Evolutionary conservation across 768 basidiomycete genomes (phyloP), one percentile per base, ranked within the genome.

Genomic region (Sarcomyxa edulis): DNA sequence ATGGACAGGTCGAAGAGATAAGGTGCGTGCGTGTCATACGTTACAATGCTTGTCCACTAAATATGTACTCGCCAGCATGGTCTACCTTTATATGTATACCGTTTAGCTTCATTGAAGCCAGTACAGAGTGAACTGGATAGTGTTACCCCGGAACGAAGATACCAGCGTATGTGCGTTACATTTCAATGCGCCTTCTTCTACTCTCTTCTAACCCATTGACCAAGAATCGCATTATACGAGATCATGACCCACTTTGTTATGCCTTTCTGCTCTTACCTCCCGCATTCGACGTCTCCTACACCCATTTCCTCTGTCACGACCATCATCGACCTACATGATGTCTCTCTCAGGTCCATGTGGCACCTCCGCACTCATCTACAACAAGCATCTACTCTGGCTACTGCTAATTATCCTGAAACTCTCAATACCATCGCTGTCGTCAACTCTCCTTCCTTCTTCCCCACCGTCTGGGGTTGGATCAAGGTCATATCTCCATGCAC

Each of bases 391-490:
- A 64, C 63, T 14, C 69, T 91, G 28, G 84, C 84, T 0, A 85
- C 83, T 0, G 84, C 83, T 6, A 81, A 88, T 49, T 90, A 90
- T 53, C 86, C 88, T 1, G 88, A 91, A 57, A 87, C 85, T 0
- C 63, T 89, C 28, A 64, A 72, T 48, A 69, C 72, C 24, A 74
- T 82, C 48, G 79, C 69, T 8, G 59, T 92, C 38, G 78, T 92
- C 38, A 90, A 91, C 47, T 79, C 86, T 0, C 89, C 90, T 0
- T 65, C 76, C 0, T 92, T 89, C 66, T 92, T 92, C 58, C 75
- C 82, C 3, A 85, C 81, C 2, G 66, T 91, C 7, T 92, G 88
- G 88, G 71, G 70, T 22, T 91, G 88, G 88, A 69, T 91, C 54
- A 87, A 85, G 67, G 82, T 78, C 31, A 22, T 25, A n/a, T n/a